Percentiles rank a stretch among this genome's conserved stretches.
phyloP scores from a whole-genome alignment of 1,139 yeast species.

The Geotrichum cucujoidarum region DNA sequence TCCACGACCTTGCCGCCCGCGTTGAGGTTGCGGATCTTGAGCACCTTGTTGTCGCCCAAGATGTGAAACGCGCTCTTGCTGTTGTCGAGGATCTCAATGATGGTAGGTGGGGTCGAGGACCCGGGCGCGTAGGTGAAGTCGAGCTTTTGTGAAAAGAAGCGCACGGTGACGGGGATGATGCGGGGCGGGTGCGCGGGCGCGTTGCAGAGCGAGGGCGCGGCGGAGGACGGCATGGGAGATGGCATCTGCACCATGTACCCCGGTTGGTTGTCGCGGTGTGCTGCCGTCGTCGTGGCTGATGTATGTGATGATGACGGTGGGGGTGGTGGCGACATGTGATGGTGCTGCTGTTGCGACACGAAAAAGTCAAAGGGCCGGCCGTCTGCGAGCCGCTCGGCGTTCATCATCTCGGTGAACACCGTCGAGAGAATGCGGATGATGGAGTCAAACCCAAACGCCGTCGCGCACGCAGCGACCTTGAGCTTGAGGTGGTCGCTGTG shows the following conservation, averaged over 20 bases:
- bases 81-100: constrained; percentile 62
- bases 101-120: constrained; percentile 64
- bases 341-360: not conserved
- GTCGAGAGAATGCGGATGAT: constrained; percentile 4
- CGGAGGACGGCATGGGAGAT: constrained; percentile 5
- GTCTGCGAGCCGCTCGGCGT: constrained; percentile 53
- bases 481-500: constrained; percentile 9
- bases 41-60: constrained; percentile 37
- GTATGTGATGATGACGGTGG: not conserved
- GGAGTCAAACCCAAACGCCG: constrained; percentile 7
- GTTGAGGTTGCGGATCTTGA: constrained; percentile 34
- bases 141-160: constrained; percentile 43
- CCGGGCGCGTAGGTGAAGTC: constrained; percentile 57
- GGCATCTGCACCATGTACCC: constrained; percentile 4
- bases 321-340: not conserved
- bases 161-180: constrained; percentile 43
- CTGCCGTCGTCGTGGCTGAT: not conserved
- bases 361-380: constrained; percentile 10
- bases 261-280: not conserved
- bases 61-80: constrained; percentile 63
- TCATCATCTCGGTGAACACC: constrained; percentile 52
- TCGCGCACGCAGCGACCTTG: constrained; percentile 44
- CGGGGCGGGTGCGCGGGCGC: constrained; percentile 16
- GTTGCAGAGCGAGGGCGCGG: constrained; percentile 7
- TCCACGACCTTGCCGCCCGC: constrained; percentile 23